Base-by-base conservation (phyloP, 106 monocot species). In the Dendrobium huoshanense region DNA sequence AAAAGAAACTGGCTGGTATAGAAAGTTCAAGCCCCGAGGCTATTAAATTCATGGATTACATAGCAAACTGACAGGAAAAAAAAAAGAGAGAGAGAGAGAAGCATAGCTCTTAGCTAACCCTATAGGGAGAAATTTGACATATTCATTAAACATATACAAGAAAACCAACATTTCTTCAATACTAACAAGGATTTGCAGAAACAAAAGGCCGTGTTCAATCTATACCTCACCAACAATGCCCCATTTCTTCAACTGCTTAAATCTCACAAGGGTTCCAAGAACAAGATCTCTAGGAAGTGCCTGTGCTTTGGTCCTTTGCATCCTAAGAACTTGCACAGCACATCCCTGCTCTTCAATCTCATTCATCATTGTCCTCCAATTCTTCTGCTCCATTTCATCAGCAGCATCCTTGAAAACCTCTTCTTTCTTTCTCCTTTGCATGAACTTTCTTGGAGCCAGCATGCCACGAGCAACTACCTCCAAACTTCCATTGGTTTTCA, bases 171-270 rank as follows among this genome's bases (percentile, higher is more conserved):
- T 56, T 56, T 19, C 56, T 56, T 56, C 56, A 67, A 29, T 25
- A 27, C 9, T 4, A 22, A 9, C 4, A 25, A 27, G 5, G 5
- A 0, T 22, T 31, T 29, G 31, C 22, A 64, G 13, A 31, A 70
- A 33, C 3, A 33, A 70, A 70, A 15, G 33, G 70, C 27, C 10
- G 11, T 41, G 11, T 25, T 29, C 37, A 61, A 22, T 15, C 24
- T 18, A 84, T 92, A 94, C 96, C 92, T 98, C 92, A 56, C 87
- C 83, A 79, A 99, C 95, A 86, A 95, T 73, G 25, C 87, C 85
- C 98, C 98, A 95, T 79, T 85, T 93, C 87, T 88, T 99, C 47
- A 95, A 79, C 84, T 99, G 98, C 89, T 99, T 99, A 80, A 99
- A 99, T 64, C 95, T 85, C 44, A 89, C 79, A 41, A 99, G 87